Percentiles rank a stretch among this genome's conserved stretches.
phyloP scores from a whole-genome alignment of 768 basidiomycete species.

The Termitomyces sp. region DNA sequence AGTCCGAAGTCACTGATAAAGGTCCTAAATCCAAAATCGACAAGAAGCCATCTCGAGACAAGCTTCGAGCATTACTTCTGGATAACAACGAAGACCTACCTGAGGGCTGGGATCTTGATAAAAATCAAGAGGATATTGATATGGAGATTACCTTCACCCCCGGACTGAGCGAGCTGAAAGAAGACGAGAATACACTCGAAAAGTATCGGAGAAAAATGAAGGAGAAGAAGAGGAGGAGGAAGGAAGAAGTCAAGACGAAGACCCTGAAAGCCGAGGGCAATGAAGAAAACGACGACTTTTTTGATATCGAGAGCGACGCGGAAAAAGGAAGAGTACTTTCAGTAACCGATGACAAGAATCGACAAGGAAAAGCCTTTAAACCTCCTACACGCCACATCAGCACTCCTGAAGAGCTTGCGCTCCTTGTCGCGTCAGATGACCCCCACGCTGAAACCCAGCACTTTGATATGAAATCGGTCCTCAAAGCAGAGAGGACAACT shows the following conservation, averaged over 20 bases:
- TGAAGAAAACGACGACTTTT: slow-evolving; percentile 66
- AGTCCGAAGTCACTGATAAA: slow-evolving; percentile 25
- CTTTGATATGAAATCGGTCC: slow-evolving; percentile 86
- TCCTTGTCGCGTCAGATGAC: slow-evolving; percentile 55
- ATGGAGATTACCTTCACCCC: slow-evolving; percentile 97
- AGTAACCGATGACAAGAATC: background rate
- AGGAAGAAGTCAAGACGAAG: slow-evolving; percentile 54
- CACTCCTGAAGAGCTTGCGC: slow-evolving; percentile 60
- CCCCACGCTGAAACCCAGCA: slow-evolving; percentile 58
- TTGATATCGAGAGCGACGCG: slow-evolving; percentile 48
- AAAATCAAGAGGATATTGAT: slow-evolving; percentile 53
- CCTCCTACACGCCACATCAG: slow-evolving; percentile 30
- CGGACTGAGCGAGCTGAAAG: slow-evolving; percentile 57
- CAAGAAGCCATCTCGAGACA: slow-evolving; percentile 52
- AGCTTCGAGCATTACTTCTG: slow-evolving; percentile 73
- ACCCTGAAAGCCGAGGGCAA: slow-evolving; percentile 14
- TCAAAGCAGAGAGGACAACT: slow-evolving; percentile 76
- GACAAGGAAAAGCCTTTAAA: slow-evolving; percentile 12
- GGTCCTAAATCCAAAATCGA: slow-evolving; percentile 24
- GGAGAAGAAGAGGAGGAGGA: slow-evolving; percentile 82
- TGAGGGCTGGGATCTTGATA: slow-evolving; percentile 74
- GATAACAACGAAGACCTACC: slow-evolving; percentile 64
- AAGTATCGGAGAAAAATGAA: slow-evolving; percentile 85
- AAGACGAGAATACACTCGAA: slow-evolving; percentile 78
- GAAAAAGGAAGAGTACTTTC: slow-evolving; percentile 21